phyloP scores from a whole-genome alignment of 129 eudicot genomes.

The Mikania micrantha region DNA sequence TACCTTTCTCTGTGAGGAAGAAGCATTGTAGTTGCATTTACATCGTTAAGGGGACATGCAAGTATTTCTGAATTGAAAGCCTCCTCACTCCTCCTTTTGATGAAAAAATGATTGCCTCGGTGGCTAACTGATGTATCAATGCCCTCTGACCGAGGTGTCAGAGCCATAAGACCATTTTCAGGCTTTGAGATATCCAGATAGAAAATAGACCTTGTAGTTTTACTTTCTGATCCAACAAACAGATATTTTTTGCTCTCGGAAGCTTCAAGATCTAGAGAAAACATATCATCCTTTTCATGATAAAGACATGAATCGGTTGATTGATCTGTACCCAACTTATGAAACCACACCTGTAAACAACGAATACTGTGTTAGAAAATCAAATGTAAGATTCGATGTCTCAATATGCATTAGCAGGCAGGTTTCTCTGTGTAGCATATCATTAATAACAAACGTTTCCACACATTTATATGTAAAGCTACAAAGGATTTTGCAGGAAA shows the following conservation, averaged over 20 bases:
- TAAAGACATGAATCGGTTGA: constrained; percentile 72
- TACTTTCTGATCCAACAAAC: constrained; percentile 79
- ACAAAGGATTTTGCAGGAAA: background rate
- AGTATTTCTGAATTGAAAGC: constrained; percentile 78
- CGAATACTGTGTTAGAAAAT: background rate
- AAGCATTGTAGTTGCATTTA: constrained; percentile 53
- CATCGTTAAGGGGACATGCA: constrained; percentile 79
- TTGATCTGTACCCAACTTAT: constrained; percentile 70
- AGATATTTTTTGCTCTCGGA: constrained; percentile 86
- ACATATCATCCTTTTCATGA: constrained; percentile 90
- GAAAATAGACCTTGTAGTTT: constrained; percentile 79
- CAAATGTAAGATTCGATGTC: background rate
- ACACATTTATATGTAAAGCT: background rate
- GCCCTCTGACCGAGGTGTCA: constrained; percentile 84
- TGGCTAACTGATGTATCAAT: constrained; percentile 84
- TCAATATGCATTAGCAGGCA: background rate
- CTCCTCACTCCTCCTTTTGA: constrained; percentile 73
- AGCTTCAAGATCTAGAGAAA: constrained; percentile 60
- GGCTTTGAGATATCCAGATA: constrained; percentile 64
- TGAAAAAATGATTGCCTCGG: constrained; percentile 84
- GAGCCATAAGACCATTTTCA: constrained; percentile 53
- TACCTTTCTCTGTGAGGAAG: constrained; percentile 90
- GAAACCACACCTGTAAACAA: constrained; percentile 74
- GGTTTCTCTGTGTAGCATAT: background rate
- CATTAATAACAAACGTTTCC: background rate